Evolutionary conservation across 768 basidiomycete species (phyloP), one percentile per base, ranked within the genome.

Genomic region (Phanerochaete carnosa): DNA sequence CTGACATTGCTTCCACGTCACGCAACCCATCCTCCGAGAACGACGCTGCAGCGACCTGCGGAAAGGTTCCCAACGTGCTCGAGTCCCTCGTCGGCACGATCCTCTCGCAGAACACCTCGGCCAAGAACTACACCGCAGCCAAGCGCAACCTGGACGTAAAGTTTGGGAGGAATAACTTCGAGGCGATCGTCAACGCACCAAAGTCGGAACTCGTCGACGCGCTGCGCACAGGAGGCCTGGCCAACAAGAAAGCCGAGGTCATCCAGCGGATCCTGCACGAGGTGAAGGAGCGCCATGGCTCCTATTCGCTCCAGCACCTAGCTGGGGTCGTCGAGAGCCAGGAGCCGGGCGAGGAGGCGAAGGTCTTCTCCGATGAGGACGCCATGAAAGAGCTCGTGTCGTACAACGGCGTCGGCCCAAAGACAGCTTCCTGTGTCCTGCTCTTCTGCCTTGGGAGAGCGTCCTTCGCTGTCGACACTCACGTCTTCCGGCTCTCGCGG

Each of bases 401-500:
- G 3, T 82, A 82, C 58, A 70, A 78, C 30, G 85, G 85, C 0
- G 84, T 87, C 11, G 84, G 85, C 1, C 85, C 83, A 0, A 86
- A 86, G 70, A 86, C 84, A 1, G 85, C 84, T 1, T 82, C 85
- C 0, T 87, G 85, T 60, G 85, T 87, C 0, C 70, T 86, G 13
- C 74, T 85, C 25, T 85, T 87, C 68, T 84, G 83, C 63, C 74
- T 87, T 7, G 83, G 80, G 4, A 75, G 85, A n/a, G 75, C 82
- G 47, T 81, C 83, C 0, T 86, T 87, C 58, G 83, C 86, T 0
- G 86, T 87, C 52, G 85, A 87, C 61, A 87, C 86, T 8, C 85
- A 86, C 62, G 80, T 87, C 26, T 86, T 79, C 65, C 75, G 85
- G 15, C 68, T 86, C 58, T 79, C 77, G 69, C 81, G 73, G 55